Evolutionary conservation across 768 basidiomycete genomes (phyloP).

Genomic region (Naganishia kalamii): DNA sequence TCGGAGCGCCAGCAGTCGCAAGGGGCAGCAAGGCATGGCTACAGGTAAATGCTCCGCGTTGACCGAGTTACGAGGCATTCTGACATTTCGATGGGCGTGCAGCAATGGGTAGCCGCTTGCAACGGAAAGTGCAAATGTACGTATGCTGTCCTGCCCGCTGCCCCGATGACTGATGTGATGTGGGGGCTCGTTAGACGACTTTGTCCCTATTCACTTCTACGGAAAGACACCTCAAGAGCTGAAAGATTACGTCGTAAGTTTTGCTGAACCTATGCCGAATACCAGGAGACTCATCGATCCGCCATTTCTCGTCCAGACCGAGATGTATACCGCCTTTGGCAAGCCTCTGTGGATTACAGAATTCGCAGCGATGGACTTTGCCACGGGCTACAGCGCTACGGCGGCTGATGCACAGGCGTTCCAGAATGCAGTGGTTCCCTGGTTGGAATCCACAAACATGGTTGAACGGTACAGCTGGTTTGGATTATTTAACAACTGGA

Average conservation of each 20-base stretch:
- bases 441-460: constrained; percentile 25
- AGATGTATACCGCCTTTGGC: constrained; percentile 26
- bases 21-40: constrained; percentile 34
- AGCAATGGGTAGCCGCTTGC: constrained; percentile 38
- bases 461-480: constrained; percentile 39
- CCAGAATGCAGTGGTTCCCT: constrained; percentile 32
- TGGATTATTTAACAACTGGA: constrained; percentile 29
- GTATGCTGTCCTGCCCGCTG: background rate
- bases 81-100: background rate
- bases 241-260: constrained; percentile 15
- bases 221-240: constrained; percentile 30
- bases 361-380: constrained; percentile 31
- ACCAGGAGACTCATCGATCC: background rate
- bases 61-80: no score
- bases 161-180: background rate
- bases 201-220: constrained; percentile 40
- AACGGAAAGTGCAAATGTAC: constrained; percentile 31
- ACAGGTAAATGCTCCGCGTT: constrained; percentile 24
- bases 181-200: constrained; percentile 22
- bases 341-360: constrained; percentile 36
- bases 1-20: constrained; percentile 36
- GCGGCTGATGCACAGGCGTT: constrained; percentile 28
- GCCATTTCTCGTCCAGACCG: constrained; percentile 5
- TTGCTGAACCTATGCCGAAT: background rate
- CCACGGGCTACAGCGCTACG: constrained; percentile 23